Conservation (phyloP, 2,329 filamentous ascomycete genomes). For the Penicillium frequentans region DNA sequence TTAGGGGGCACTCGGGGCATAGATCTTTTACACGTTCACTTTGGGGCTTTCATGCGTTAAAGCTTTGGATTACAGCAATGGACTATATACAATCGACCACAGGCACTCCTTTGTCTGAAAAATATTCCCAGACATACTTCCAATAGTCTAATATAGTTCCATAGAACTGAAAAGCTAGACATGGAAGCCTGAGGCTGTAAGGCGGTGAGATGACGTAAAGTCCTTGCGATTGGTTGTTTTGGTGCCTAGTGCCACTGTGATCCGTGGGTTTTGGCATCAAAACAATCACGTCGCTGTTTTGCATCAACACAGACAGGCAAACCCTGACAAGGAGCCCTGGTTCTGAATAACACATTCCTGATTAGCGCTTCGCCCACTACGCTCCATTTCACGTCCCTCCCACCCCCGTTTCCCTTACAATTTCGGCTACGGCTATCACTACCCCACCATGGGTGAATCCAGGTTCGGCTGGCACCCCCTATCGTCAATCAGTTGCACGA, state of each 20-base stretch:
- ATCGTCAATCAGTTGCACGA: constrained; percentile 15
- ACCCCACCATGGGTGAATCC: constrained; percentile 63
- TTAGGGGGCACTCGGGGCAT: constrained; percentile 1
- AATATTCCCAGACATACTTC: neutral
- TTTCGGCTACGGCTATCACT: constrained; percentile 15
- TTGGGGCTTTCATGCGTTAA: neutral
- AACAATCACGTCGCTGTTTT: constrained; percentile 69
- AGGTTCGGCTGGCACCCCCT: constrained; percentile 47
- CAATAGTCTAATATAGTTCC: neutral
- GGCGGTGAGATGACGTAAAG: constrained; percentile 2
- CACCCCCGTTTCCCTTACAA: constrained; percentile 5
- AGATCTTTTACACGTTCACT: neutral
- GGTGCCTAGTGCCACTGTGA: constrained; percentile 20
- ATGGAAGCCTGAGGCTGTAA: neutral
- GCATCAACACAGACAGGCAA: constrained; percentile 22
- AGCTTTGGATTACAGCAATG: neutral
- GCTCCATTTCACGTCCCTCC: constrained; percentile 4
- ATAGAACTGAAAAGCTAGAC: neutral
- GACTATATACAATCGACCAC: neutral
- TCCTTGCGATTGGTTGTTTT: constrained; percentile 16
- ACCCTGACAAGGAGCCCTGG: constrained; percentile 15
- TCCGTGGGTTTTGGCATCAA: constrained; percentile 46
- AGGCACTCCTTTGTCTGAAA: neutral
- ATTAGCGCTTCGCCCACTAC: neutral
- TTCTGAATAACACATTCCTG: constrained; percentile 7